Evolutionary conservation across 169 alveolate species (phyloP).

Genomic region (Eimeria acervulina): DNA sequence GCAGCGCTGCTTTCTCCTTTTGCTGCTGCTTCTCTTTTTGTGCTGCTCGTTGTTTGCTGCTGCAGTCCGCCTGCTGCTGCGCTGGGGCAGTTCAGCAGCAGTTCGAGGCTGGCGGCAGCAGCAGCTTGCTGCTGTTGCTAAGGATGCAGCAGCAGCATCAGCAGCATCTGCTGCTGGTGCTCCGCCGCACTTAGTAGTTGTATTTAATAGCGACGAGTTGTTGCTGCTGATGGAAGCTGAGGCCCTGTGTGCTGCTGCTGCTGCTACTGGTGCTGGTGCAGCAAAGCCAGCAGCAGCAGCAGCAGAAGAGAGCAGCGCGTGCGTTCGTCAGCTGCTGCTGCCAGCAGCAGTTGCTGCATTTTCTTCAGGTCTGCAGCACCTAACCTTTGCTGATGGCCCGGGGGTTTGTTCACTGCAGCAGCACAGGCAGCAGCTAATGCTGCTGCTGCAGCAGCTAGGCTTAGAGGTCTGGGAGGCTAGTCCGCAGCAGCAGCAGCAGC

Average conservation of each 20-base stretch:
- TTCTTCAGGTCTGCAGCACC: background rate
- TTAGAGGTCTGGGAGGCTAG: background rate
- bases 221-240: background rate
- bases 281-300: slow-evolving; percentile 35
- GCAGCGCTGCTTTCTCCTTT: no score
- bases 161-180: slow-evolving; percentile 4
- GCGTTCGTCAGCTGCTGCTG: background rate
- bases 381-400: background rate
- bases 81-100: no score
- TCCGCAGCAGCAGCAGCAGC: slow-evolving; percentile 34
- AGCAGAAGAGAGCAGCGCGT: background rate
- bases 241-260: background rate
- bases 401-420: background rate
- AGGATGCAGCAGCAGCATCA: no score
- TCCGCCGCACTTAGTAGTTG: background rate
- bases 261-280: background rate
- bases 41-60: no score
- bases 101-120: background rate
- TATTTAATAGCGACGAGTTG: slow-evolving; percentile 11
- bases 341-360: slow-evolving; percentile 24
- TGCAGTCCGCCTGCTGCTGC: no score
- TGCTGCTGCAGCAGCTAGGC: slow-evolving; percentile 37
- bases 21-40: no score
- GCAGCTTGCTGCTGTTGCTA: no score
- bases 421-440: no score